phyloP scores from a whole-genome alignment of 208 protist species.

The Plasmodiophora brassicae region DNA sequence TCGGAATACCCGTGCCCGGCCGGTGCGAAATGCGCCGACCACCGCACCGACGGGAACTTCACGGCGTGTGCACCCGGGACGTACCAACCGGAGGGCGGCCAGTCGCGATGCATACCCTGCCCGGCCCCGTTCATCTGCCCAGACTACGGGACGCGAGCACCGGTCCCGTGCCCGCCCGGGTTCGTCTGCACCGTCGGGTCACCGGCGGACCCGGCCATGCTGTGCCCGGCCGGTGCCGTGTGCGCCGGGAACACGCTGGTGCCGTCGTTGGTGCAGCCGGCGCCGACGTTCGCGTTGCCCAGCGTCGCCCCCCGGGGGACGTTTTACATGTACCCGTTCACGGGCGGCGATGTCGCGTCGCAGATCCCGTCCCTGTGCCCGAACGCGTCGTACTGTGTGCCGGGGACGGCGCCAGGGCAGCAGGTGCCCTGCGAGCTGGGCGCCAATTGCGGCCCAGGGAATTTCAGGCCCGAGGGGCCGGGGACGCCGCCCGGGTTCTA shows the following conservation, averaged over 20 bases:
- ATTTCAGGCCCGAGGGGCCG: neutral
- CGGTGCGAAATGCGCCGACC: neutral
- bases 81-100: neutral
- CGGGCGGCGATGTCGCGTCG: neutral
- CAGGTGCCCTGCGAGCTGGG: neutral
- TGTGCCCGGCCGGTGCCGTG: neutral
- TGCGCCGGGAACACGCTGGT: neutral
- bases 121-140: constrained; percentile 10
- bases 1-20: neutral
- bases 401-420: neutral
- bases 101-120: neutral
- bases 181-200: neutral
- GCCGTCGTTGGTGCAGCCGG: too few relatives aligned
- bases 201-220: neutral
- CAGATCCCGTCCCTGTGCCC: neutral
- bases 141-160: constrained; percentile 4
- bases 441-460: neutral
- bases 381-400: neutral
- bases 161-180: neutral
- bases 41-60: neutral
- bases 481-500: constrained; percentile 4
- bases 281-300: too few relatives aligned
- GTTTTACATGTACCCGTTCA: too few relatives aligned
- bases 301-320: too few relatives aligned
- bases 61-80: neutral